Conservation (phyloP, 164 flowering plant species). For the Chimonanthus salicifolius region DNA sequence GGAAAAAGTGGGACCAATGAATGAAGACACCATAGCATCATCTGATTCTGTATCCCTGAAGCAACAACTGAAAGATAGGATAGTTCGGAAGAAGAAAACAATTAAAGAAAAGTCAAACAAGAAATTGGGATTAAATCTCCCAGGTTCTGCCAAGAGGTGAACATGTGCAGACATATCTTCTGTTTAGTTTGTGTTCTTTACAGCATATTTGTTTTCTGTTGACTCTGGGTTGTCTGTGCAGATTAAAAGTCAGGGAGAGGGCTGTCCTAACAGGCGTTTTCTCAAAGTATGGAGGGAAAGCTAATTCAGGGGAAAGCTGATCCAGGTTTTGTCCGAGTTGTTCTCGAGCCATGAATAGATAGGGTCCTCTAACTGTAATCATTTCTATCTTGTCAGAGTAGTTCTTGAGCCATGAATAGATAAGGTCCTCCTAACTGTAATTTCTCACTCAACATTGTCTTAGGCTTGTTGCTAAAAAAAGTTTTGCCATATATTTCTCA, state of each 20-base stretch:
- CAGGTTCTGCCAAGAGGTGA: conserved; percentile 11
- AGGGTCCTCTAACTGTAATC: background rate
- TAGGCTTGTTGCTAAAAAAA: no score
- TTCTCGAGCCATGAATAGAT: background rate
- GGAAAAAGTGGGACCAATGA: background rate
- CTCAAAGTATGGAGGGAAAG: conserved; percentile 8
- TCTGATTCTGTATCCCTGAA: background rate
- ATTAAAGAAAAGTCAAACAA: background rate
- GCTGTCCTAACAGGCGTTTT: conserved; percentile 10
- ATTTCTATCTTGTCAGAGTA: no score
- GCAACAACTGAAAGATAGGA: background rate
- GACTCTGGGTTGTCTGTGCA: background rate
- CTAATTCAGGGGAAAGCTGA: background rate
- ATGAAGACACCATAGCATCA: background rate
- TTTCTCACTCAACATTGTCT: no score
- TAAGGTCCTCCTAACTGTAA: background rate
- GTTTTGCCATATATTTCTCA: no score
- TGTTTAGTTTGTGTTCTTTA: background rate
- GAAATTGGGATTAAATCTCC: conserved; percentile 1
- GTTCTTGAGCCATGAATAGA: background rate
- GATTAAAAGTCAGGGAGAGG: conserved; percentile 12
- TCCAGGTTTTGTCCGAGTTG: background rate
- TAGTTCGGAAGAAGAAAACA: background rate
- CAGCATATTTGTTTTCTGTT: background rate
- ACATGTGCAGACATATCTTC: no score